Evolutionary conservation across 345 rosid genomes (phyloP), one percentile per base, ranked within the genome.

Genomic region (Aquilaria yunnanensis): DNA sequence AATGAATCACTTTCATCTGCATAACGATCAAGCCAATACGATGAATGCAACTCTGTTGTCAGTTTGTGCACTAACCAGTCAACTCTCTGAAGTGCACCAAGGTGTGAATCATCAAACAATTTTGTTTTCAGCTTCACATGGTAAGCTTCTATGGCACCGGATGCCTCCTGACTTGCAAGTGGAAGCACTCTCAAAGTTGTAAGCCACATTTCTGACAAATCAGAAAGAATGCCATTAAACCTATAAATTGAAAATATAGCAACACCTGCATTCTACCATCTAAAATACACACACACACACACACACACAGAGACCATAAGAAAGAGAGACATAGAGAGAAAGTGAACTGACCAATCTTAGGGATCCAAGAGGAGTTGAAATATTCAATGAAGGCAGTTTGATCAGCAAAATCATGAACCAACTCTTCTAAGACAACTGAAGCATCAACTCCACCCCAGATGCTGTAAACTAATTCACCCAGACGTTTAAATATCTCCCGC

Each of bases 1-100:
- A 90, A 90, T 49, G 93, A 88, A 80, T 76, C 89, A 65, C 89
- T 90, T 75, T 90, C 99, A 74, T 94, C 96, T 3, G 97, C 96
- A 69, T 80, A 84, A 58, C 97, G 77, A 67, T 88, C 96, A 59
- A 88, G 88, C 97, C 99, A 94, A 64, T 94, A 90, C 62, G 92
- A 77, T 7, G 99, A 86, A 77, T 94, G 96, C 75, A 94, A 76
- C 72, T 90, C 96, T 1, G 93, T 94, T 13, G 83, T 94, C 76
- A 90, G 83, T 80, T 88, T 94, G 80, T 88, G 97, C 61, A 94
- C 99, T 57, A 94, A 78, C 99, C 96, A 90, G 70, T 90, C 97
- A 54, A 85, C 96, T 81, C 99, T 90, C 69, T 79, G 82, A 62
- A 88, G 87, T 8, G 99, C 87, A 71, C 89, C 89, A 49, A 94